These are phyloP conservation scores for Paecilomyces sp. DNA, from an alignment of 2,329 filamentous ascomycete genomes.

Conservation along the genomic window DNA sequence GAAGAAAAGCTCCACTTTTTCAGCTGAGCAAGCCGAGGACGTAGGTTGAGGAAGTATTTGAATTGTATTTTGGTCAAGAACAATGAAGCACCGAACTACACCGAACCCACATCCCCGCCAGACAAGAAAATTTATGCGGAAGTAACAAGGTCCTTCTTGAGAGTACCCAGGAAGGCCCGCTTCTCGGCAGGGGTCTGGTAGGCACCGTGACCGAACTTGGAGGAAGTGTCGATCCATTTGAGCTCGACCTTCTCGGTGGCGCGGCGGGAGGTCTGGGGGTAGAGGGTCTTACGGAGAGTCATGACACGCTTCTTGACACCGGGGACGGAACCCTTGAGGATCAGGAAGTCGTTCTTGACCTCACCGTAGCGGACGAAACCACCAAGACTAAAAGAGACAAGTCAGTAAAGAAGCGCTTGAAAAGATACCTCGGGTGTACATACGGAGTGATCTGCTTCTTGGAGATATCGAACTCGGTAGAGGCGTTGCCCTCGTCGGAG, in stretches of 20 bases:
- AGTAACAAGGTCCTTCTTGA: slow-evolving; percentile 90
- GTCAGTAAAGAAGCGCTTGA: slow-evolving; percentile 26
- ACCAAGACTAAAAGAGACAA: slow-evolving; percentile 66
- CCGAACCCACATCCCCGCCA: slow-evolving; percentile 18
- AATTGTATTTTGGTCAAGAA: slow-evolving; percentile 34
- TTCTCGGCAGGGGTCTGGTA: slow-evolving; percentile 99
- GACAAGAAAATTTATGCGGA: slow-evolving; percentile 44
- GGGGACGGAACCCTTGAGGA: slow-evolving; percentile 95
- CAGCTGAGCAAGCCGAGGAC: background rate
- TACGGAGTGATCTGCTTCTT: slow-evolving; percentile 99
- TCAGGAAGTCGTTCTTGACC: slow-evolving; percentile 98
- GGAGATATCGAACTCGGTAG: slow-evolving; percentile 91
- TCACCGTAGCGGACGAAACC: slow-evolving; percentile 99
- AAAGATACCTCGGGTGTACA: slow-evolving; percentile 38
- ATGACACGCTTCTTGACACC: slow-evolving; percentile 99
- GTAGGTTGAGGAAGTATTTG: slow-evolving; percentile 22
- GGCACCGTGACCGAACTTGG: slow-evolving; percentile 99
- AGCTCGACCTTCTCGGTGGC: slow-evolving; percentile 98
- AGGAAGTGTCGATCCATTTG: slow-evolving; percentile 99
- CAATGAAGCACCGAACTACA: slow-evolving; percentile 31
- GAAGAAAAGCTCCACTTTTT: background rate
- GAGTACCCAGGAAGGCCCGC: slow-evolving; percentile 91
- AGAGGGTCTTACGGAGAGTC: slow-evolving; percentile 98
- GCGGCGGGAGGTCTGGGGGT: slow-evolving; percentile 89
- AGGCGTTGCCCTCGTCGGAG: slow-evolving; percentile 81